Conservation (phyloP, 2,329 filamentous ascomycete species). For the Teratosphaeria epicoccoides region DNA sequence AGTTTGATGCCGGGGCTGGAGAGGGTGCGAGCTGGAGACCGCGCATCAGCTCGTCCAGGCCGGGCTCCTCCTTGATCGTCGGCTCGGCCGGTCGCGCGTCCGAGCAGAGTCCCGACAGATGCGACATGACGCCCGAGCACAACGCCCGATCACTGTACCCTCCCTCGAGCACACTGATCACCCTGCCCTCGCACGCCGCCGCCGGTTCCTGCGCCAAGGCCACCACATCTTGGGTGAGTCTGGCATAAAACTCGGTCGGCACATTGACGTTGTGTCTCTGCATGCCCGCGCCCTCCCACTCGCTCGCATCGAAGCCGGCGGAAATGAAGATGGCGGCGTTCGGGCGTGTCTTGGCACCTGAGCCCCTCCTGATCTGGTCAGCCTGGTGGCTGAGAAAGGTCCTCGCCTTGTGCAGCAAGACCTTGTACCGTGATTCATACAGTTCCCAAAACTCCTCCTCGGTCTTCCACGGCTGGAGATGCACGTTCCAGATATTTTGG, state of each 20-base stretch:
- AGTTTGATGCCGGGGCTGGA: slow-evolving; percentile 10
- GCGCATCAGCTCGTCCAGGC: slow-evolving; percentile 12
- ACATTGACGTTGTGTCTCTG: slow-evolving; percentile 93
- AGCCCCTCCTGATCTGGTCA: slow-evolving; percentile 46
- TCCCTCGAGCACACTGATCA: slow-evolving; percentile 90
- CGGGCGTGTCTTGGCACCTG: slow-evolving; percentile 45
- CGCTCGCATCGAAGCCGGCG: slow-evolving; percentile 92
- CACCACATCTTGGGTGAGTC: slow-evolving; percentile 76
- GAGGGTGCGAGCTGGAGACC: slow-evolving; percentile 13
- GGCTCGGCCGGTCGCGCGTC: background rate
- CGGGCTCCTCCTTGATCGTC: background rate
- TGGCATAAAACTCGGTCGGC: slow-evolving; percentile 90
- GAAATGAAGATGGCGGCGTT: slow-evolving; percentile 89
- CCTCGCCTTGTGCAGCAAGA: slow-evolving; percentile 71
- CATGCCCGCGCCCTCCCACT: slow-evolving; percentile 88
- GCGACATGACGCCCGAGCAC: slow-evolving; percentile 78
- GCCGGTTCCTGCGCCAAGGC: slow-evolving; percentile 70
- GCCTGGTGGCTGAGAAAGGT: slow-evolving; percentile 66
- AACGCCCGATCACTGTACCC: slow-evolving; percentile 91
- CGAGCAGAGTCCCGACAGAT: slow-evolving; percentile 66
- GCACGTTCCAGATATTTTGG: slow-evolving; percentile 93
- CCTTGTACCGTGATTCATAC: slow-evolving; percentile 67
- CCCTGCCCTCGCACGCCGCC: slow-evolving; percentile 65
- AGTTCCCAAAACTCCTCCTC: slow-evolving; percentile 78
- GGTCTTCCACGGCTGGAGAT: slow-evolving; percentile 77